Conservation (phyloP, 805 yeast species). For the Grigorovia humatica region DNA sequence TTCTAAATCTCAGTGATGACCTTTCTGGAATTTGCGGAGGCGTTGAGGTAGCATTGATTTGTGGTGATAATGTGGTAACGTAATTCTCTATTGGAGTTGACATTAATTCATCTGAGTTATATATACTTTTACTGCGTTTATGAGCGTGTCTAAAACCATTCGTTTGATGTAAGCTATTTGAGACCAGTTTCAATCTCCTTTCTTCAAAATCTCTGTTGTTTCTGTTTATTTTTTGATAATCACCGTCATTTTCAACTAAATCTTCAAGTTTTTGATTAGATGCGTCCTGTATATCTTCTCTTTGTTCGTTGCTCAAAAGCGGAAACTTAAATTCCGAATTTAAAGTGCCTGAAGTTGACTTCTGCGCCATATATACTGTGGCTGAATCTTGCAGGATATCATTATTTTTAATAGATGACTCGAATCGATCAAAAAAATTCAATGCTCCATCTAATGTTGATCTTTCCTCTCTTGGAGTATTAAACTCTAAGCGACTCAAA, state of each 20-base stretch:
- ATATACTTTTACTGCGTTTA: slow-evolving; percentile 24
- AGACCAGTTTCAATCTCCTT: slow-evolving; percentile 14
- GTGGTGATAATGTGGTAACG: background rate
- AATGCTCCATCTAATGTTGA: slow-evolving; percentile 11
- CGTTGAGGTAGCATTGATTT: slow-evolving; percentile 12
- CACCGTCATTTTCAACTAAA: background rate
- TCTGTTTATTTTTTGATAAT: slow-evolving; percentile 13
- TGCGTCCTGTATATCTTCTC: background rate
- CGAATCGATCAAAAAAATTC: slow-evolving; percentile 18
- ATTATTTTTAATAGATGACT: slow-evolving; percentile 3
- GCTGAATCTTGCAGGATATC: background rate
- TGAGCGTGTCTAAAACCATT: slow-evolving; percentile 16
- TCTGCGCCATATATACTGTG: background rate
- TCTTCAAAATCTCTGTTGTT: slow-evolving; percentile 10
- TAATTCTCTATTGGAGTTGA: background rate
- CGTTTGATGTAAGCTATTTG: slow-evolving; percentile 6
- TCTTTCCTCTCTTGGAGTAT: slow-evolving; percentile 8
- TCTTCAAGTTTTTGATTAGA: too few relatives aligned
- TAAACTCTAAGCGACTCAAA: slow-evolving; percentile 8
- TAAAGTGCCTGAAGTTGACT: slow-evolving; percentile 6
- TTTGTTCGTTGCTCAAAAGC: background rate
- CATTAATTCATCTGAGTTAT: slow-evolving; percentile 5
- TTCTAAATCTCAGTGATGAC: slow-evolving; percentile 14
- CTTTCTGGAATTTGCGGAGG: slow-evolving; percentile 14
- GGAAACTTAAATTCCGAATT: slow-evolving; percentile 22